These are phyloP conservation scores for Coemansia reversa DNA, from an alignment of 192 early-diverging fungal species.

Conservation along the genomic window DNA sequence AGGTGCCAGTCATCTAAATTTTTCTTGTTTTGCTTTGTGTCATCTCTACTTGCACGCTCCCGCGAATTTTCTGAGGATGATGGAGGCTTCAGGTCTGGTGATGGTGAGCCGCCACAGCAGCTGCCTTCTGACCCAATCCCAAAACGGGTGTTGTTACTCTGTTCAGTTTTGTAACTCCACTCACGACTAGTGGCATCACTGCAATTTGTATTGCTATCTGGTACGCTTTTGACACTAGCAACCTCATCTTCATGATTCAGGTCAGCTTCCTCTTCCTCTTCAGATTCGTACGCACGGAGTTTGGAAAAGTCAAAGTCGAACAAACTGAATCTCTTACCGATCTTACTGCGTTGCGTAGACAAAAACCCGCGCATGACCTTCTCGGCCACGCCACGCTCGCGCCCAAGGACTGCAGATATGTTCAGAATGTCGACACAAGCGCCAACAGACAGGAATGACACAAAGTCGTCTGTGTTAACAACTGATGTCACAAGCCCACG, in stretches of 20 bases:
- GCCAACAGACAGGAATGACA: conserved; percentile 74
- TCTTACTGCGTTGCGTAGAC: conserved; percentile 36
- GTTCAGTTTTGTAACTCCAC: conserved; percentile 17
- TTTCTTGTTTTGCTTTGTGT: not conserved
- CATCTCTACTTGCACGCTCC: not conserved
- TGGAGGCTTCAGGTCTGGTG: not conserved
- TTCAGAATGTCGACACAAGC: conserved; percentile 73
- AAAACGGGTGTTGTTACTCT: conserved; percentile 12
- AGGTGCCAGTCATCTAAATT: conserved; percentile 76
- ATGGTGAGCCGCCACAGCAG: conserved; percentile 1
- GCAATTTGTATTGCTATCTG: conserved; percentile 4
- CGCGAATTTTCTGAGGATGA: not conserved
- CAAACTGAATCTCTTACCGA: conserved; percentile 25
- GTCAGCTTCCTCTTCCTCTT: conserved; percentile 12
- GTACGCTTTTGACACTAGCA: not conserved
- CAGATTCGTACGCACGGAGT: conserved; percentile 26
- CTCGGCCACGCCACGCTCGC: conserved; percentile 64
- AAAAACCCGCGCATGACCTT: conserved; percentile 64
- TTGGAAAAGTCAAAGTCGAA: conserved; percentile 53
- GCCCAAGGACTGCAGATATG: conserved; percentile 62
- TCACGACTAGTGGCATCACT: not conserved
- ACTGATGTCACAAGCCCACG: conserved; percentile 76
- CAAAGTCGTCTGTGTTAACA: conserved; percentile 78
- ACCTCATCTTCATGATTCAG: not conserved
- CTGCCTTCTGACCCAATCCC: not conserved